Conservation (phyloP, 2,329 filamentous ascomycete genomes). For the Stromatinia cepivora region DNA sequence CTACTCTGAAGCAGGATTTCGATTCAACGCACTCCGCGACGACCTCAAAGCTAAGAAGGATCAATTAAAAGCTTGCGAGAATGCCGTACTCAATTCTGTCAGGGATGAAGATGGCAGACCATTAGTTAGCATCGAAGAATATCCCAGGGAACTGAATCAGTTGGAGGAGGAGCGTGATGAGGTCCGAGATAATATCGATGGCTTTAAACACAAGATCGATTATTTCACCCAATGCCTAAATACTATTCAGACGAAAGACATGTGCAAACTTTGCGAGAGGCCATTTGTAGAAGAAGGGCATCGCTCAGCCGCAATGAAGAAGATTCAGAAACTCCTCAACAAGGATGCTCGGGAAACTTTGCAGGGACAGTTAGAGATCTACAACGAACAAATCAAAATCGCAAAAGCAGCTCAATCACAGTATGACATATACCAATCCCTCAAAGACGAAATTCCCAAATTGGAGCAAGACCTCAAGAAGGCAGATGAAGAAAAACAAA, state of each 20-base stretch:
- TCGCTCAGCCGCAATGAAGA: constrained; percentile 64
- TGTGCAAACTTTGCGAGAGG: constrained; percentile 75
- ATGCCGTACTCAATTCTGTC: constrained; percentile 54
- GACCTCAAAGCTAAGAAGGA: constrained; percentile 62
- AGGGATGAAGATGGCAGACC: constrained; percentile 45
- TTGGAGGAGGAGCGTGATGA: constrained; percentile 54
- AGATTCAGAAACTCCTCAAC: constrained; percentile 63
- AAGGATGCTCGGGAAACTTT: constrained; percentile 63
- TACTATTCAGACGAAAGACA: constrained; percentile 65
- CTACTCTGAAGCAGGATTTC: constrained; percentile 74
- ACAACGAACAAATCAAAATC: constrained; percentile 53
- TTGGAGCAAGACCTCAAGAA: constrained; percentile 63
- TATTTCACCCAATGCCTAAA: constrained; percentile 71
- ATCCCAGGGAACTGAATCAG: constrained; percentile 51
- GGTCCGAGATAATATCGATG: constrained; percentile 63
- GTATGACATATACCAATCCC: constrained; percentile 74
- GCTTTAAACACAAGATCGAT: constrained; percentile 66
- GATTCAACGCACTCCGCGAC: constrained; percentile 64
- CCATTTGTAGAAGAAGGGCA: constrained; percentile 62
- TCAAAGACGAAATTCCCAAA: constrained; percentile 66
- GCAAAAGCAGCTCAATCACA: constrained; percentile 63
- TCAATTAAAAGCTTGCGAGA: constrained; percentile 62
- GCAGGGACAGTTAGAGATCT: constrained; percentile 59
- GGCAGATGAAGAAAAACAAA: constrained; percentile 61
- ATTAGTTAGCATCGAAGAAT: constrained; percentile 53